Evolutionary conservation across 2,329 filamentous ascomycete genomes (phyloP), one percentile per base, ranked within the genome.

Genomic region (Zymoseptoria brevis): DNA sequence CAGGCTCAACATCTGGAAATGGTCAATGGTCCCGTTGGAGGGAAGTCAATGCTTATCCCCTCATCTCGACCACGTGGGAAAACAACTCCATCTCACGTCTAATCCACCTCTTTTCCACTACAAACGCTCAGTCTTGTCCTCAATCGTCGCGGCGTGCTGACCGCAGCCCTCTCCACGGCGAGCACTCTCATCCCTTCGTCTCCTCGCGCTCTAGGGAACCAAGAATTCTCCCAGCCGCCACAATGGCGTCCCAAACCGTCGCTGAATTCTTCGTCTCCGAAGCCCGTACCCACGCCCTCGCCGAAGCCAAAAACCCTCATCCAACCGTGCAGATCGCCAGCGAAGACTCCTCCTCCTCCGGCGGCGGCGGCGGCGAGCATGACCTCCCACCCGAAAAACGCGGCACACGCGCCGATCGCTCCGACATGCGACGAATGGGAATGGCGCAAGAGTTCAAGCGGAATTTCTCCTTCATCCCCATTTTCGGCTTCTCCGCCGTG

Each of bases 401-500:
- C 8, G 64, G 64, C 3, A 66, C 63, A 9, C 58, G 53, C 6
- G 29, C 52, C 30, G 63, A 66, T 56, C 53, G 63, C 53, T 54
- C 54, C 22, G 64, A 66, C 26, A 66, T 66, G 63, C 56, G 50
- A 24, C 59, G 63, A 19, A 65, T 66, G 63, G 64, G 64, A 24
- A 59, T 65, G 57, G 48, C 53, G 48, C 64, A 66, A 54, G 61
- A 65, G n/a, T 57, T 65, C 50, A 55, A 53, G 55, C 58, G 62
- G 3, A 62, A 64, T 52, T 64, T 64, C 60, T 59, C 54, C 53
- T 62, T 64, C 57, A 66, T 70, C 24, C 67, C 67, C 24, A 66
- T 68, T 16, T 54, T 70, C 2, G 68, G 68, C 1, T 68, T 70
- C 48, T 66, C 67, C 5, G 66, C 67, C 19, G 64, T 68, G 2